These are phyloP conservation scores for Sabuloglossum arenarium DNA, from an alignment of 495 filamentous ascomycete genomes.

Conservation along the genomic window DNA sequence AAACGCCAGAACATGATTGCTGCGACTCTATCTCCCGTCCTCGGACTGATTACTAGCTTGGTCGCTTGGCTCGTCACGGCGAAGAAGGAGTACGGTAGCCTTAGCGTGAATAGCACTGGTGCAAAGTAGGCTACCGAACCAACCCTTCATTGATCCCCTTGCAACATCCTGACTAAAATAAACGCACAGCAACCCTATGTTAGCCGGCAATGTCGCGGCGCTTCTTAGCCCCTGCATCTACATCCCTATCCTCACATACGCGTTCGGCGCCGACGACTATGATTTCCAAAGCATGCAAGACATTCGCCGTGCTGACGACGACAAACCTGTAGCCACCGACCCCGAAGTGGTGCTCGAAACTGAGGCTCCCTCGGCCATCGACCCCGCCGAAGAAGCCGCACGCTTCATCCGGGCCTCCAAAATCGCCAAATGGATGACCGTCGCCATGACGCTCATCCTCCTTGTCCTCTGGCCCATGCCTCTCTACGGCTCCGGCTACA, in stretches of 20 bases:
- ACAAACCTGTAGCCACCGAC: conserved; percentile 32
- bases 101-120: conserved; percentile 59
- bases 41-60: conserved; percentile 56
- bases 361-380: conserved; percentile 14
- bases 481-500: conserved; percentile 70
- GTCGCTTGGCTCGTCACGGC: conserved; percentile 86
- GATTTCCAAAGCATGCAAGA: conserved; percentile 74
- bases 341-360: conserved; percentile 44
- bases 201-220: conserved; percentile 68
- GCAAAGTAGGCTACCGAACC: conserved; percentile 31
- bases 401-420: conserved; percentile 52
- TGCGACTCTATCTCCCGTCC: conserved; percentile 49
- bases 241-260: conserved; percentile 56
- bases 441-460: conserved; percentile 52
- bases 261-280: conserved; percentile 61
- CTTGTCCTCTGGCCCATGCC: conserved; percentile 90
- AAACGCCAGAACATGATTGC: conserved; percentile 64
- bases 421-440: conserved; percentile 60
- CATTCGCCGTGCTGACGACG: conserved; percentile 74
- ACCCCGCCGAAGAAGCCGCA: conserved; percentile 38
- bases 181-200: conserved; percentile 48
- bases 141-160: not conserved
- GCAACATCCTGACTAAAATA: not conserved
- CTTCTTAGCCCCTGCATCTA: conserved; percentile 64
- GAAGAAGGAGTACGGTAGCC: conserved; percentile 47